Percentiles rank a stretch among this genome's conserved stretches.
These are phyloP conservation scores for Brassica incana DNA, from an alignment of 345 rosid genomes.

Conservation along the genomic window DNA sequence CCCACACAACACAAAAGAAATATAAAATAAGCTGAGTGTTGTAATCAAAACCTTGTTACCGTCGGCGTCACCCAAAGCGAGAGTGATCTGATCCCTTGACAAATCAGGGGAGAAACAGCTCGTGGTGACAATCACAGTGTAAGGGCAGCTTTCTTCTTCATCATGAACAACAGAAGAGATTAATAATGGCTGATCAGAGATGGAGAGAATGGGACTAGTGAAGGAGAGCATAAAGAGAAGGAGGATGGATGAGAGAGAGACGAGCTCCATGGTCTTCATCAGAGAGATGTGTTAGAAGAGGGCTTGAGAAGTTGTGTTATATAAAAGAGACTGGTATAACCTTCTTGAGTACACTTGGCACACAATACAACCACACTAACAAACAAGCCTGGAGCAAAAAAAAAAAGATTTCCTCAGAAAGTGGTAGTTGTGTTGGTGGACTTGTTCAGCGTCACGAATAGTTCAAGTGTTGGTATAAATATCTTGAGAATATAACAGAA, in stretches of 20 bases:
- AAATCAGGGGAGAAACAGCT: slow-evolving; percentile 35
- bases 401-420: not conserved
- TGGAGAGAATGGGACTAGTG: not conserved
- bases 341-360: slow-evolving; percentile 23
- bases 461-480: not conserved
- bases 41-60: slow-evolving; percentile 27
- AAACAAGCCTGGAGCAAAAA: not conserved
- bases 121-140: slow-evolving; percentile 32
- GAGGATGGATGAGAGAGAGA: slow-evolving; percentile 14
- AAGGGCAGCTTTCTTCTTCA: slow-evolving; percentile 32
- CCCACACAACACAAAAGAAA: not conserved
- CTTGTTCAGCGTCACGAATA: not conserved
- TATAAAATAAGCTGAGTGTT: not conserved
- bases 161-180: slow-evolving; percentile 17
- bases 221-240: slow-evolving; percentile 6
- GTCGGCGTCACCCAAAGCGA: slow-evolving; percentile 26
- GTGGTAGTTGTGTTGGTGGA: slow-evolving; percentile 1
- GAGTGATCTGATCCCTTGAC: slow-evolving; percentile 23
- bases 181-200: not conserved
- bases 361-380: slow-evolving; percentile 2
- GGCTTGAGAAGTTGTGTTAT: slow-evolving; percentile 5
- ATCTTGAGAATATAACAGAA: not conserved
- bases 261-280: slow-evolving; percentile 5
- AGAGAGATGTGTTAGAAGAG: not conserved
- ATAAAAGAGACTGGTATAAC: slow-evolving; percentile 2